Base-by-base conservation (phyloP, 148 eudicot species). In the Pouteria glomerata region DNA sequence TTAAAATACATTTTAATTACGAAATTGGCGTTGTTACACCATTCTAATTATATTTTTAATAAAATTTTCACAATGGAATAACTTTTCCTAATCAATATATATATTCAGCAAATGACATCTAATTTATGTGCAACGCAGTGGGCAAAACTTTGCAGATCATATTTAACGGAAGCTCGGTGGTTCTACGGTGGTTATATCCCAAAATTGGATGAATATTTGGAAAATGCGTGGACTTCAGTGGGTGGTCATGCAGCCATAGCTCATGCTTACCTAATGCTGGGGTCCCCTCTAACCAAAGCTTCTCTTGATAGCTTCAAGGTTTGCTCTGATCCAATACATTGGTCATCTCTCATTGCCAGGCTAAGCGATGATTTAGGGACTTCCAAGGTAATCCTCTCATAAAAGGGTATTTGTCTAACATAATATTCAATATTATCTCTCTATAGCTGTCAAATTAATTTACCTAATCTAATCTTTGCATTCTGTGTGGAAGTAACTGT, bases 331-430 rank as follows among this genome's bases (percentile, higher is more conserved):
- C 6, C 10, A 0, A 59, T 71, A 58, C 59, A 71, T 15, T 71
- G 66, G 74, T 42, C 74, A 12, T 71, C 74, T 44, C 53, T 71
- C 27, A 45, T 71, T 29, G 3, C 66, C 57, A 56, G 66, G 27
- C 57, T 71, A 3, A 27, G 66, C 31, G 66, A 71, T 71, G 74
- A 59, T 31, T 58, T 71, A 44, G 74, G 74, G 21, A 71, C 74
- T 6, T 71, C 66, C 27, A 71, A 71, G 66, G 74, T 71, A 59
- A 67, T 19, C 8, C 5, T 2, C 11, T 24, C 10, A 35, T 8
- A 15, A 0, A n/a, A 19, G 0, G 30, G 10, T 4, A 10, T 27
- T 59, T 24, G 13, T 0, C 1, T 8, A 12, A 4, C 8, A 63
- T 4, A 63, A 37, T 23, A 24, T 10, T 34, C 42, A n/a, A n/a